These are phyloP conservation scores for Fonsecaea pugnacius DNA, from an alignment of 2,329 filamentous ascomycete species.

Conservation along the genomic window DNA sequence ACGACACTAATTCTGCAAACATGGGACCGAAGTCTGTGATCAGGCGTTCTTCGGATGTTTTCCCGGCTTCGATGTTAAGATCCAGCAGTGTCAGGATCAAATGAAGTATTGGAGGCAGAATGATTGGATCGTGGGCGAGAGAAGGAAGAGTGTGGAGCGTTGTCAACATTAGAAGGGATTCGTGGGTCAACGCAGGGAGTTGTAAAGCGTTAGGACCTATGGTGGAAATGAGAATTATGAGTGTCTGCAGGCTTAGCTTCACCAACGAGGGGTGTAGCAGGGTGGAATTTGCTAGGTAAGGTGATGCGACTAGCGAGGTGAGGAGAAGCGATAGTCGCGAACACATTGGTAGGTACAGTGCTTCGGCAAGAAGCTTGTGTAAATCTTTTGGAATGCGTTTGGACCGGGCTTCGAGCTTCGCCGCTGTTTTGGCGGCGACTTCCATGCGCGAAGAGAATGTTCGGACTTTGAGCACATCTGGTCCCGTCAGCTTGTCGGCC, in stretches of 20 bases:
- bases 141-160: conserved; percentile 60
- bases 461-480: conserved; percentile 82
- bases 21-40: conserved; percentile 75
- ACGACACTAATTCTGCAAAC: conserved; percentile 83
- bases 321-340: conserved; percentile 71
- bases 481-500: conserved; percentile 77
- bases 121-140: conserved; percentile 64
- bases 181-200: conserved; percentile 78
- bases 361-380: conserved; percentile 72
- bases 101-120: conserved; percentile 77
- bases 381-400: conserved; percentile 74
- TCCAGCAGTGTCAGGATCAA: conserved; percentile 80
- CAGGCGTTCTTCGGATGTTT: conserved; percentile 65
- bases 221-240: conserved; percentile 80
- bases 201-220: conserved; percentile 77
- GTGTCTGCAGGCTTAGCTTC: conserved; percentile 79
- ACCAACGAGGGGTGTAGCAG: conserved; percentile 77
- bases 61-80: conserved; percentile 64
- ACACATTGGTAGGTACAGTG: conserved; percentile 85
- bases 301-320: conserved; percentile 35
- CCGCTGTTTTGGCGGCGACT: conserved; percentile 60
- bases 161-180: conserved; percentile 83
- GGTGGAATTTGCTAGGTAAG: conserved; percentile 38
- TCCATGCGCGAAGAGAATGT: conserved; percentile 82
- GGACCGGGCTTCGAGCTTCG: conserved; percentile 51